These are phyloP conservation scores for Rossbeevera mucosa DNA, from an alignment of 768 basidiomycete species.

Conservation along the genomic window DNA sequence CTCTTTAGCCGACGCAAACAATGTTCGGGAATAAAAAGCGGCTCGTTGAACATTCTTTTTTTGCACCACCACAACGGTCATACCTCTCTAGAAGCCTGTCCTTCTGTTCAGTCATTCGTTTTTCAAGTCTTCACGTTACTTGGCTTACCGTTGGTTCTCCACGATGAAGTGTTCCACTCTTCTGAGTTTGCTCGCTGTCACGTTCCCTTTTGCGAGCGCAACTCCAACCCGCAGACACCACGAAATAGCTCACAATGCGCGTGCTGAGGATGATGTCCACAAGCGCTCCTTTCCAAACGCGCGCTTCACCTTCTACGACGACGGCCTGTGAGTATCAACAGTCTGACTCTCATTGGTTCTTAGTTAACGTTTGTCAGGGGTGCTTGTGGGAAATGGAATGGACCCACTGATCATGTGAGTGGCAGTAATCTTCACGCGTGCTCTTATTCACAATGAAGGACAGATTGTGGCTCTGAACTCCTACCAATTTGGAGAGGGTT, in stretches of 20 bases:
- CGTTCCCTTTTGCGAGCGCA: conserved; percentile 33
- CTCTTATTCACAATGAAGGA: not conserved
- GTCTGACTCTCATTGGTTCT: not conserved
- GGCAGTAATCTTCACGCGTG: not conserved
- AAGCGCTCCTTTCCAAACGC: conserved; percentile 34
- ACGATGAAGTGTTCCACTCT: conserved; percentile 27
- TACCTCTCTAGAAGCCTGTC: conserved; percentile 3
- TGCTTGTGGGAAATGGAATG: conserved; percentile 47
- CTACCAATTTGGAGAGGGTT: conserved; percentile 50
- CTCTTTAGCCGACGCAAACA: conserved; percentile 18
- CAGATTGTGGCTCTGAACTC: conserved; percentile 29
- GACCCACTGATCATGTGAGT: conserved; percentile 27
- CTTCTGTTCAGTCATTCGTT: conserved; percentile 24
- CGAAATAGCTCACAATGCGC: conserved; percentile 44
- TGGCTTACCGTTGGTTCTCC: not conserved
- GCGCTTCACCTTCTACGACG: conserved; percentile 52
- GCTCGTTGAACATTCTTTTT: not conserved
- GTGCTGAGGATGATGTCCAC: conserved; percentile 32
- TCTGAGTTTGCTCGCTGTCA: conserved; percentile 34
- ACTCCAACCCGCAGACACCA: conserved; percentile 31
- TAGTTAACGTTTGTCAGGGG: conserved; percentile 34
- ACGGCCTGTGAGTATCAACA: conserved; percentile 39
- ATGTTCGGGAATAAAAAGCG: not conserved
- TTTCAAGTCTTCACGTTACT: not conserved
- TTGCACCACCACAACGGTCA: conserved; percentile 1